phyloP scores from a whole-genome alignment of 169 alveolate genomes.

The Eimeria sp. region DNA sequence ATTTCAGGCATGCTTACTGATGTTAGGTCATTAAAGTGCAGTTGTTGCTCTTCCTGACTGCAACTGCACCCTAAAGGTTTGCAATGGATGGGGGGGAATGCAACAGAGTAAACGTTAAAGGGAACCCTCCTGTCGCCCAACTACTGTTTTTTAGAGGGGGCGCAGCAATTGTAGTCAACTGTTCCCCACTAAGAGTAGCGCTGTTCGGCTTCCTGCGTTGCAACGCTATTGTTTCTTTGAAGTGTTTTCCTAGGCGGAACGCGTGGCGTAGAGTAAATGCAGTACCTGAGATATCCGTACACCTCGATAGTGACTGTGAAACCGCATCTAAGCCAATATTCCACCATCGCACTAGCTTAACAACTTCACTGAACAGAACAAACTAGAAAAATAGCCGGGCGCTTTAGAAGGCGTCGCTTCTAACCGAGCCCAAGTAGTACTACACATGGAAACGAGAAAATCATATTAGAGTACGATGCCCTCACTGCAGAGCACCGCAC shows the following conservation, averaged over 20 bases:
- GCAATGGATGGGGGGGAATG: background rate
- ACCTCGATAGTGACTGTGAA: background rate
- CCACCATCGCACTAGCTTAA: background rate
- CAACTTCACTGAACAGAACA: background rate
- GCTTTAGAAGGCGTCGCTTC: background rate
- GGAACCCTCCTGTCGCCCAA: background rate
- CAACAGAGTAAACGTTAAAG: background rate
- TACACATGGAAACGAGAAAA: background rate
- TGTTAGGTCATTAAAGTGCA: background rate
- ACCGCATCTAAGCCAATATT: background rate
- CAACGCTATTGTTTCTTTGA: background rate
- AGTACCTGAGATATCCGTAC: background rate
- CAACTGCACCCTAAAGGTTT: background rate
- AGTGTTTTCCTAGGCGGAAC: background rate
- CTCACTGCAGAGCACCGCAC: background rate
- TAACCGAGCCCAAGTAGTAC: background rate
- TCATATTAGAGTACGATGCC: background rate
- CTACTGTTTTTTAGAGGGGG: background rate
- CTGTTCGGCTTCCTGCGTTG: background rate
- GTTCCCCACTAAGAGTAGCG: background rate
- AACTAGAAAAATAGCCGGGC: background rate
- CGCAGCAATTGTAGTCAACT: background rate
- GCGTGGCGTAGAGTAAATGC: background rate
- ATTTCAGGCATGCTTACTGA: background rate
- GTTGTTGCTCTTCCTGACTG: background rate